Percentiles rank a stretch among this genome's conserved stretches.
Conservation (phyloP, 352 stramenopile species). For the Thraustochytrium sp. region DNA sequence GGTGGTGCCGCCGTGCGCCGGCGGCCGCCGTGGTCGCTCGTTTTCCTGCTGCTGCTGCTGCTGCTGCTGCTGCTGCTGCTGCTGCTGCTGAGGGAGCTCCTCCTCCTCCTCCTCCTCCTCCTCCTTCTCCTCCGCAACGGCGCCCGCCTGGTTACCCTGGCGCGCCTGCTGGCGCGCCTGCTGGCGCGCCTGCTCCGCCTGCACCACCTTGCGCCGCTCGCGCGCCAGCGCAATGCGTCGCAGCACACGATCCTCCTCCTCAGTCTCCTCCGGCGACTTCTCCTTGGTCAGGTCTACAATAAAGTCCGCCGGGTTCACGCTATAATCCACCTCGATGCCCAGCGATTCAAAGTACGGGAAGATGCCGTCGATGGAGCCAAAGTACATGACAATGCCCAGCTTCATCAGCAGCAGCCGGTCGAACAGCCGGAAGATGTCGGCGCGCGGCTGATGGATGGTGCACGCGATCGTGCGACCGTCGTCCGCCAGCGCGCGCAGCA, state of each 20-base stretch:
- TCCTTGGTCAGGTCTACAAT: slow-evolving; percentile 38
- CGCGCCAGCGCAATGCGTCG: not conserved
- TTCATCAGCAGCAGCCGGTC: slow-evolving; percentile 66
- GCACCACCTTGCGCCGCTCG: not conserved
- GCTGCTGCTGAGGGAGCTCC: no score
- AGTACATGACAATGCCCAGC: slow-evolving; percentile 53
- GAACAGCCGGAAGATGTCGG: slow-evolving; percentile 72
- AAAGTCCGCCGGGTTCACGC: slow-evolving; percentile 37
- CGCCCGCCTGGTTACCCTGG: not conserved
- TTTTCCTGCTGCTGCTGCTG: no score
- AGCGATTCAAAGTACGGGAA: slow-evolving; percentile 40
- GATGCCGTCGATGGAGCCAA: slow-evolving; percentile 22
- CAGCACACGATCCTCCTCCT: not conserved
- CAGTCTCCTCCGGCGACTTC: not conserved
- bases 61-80: no score
- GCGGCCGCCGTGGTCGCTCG: no score
- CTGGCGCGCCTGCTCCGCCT: not conserved
- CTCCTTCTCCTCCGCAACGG: no score
- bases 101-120: no score
- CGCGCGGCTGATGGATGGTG: slow-evolving; percentile 64
- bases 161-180: not conserved
- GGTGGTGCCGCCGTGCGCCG: no score
- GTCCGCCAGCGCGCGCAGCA: slow-evolving; percentile 5
- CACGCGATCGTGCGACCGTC: slow-evolving; percentile 64
- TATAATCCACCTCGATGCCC: slow-evolving; percentile 24